Base-by-base conservation (phyloP, 345 rosid genomes). In the Eucalyptus cloeziana region DNA sequence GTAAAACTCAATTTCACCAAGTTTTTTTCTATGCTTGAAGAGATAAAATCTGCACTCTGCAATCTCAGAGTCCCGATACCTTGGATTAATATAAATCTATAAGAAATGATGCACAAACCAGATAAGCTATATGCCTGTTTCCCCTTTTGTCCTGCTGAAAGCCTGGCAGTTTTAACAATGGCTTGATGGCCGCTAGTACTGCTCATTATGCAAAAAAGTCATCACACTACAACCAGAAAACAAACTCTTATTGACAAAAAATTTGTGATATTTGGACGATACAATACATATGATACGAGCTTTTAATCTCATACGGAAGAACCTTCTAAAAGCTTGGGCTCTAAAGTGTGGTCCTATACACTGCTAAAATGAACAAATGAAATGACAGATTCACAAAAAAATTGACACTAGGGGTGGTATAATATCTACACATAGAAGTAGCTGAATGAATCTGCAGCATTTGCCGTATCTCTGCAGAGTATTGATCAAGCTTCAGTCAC, bases 401-500 rank as follows among this genome's bases (percentile, higher is more conserved):
- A 50, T 86, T 86, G 43, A 50, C 49, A 16, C 54, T 6, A 3
- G 13, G 19, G 37, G 33, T 24, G 49, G 51, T 50, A 58, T 31
- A 88, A 64, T n/a, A 64, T 13, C 91, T 94, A 96, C 87, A 94
- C 96, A 85, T 92, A 96, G 91, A 94, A 96, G 93, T 94, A 97
- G 76, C 96, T 92, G 4, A 95, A 93, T 85, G 97, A 81, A 56
- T 92, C 96, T 19, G 96, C 81, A 88, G 94, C 91, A 92, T 93
- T 96, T 86, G 95, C 91, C 5, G 94, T 90, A 89, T 98, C 99
- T 93, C 96, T 94, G 91, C 99, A 93, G 49, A 98, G 99, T 89
- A 98, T 98, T 17, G 99, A 97, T 87, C 99, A 95, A 91, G 99
- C 98, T 93, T 98, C 99, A 6, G 95, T 90, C 51, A 98, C 98